phyloP scores from a whole-genome alignment of 1,284 basidiomycete genomes.

The Irpex sp. region DNA sequence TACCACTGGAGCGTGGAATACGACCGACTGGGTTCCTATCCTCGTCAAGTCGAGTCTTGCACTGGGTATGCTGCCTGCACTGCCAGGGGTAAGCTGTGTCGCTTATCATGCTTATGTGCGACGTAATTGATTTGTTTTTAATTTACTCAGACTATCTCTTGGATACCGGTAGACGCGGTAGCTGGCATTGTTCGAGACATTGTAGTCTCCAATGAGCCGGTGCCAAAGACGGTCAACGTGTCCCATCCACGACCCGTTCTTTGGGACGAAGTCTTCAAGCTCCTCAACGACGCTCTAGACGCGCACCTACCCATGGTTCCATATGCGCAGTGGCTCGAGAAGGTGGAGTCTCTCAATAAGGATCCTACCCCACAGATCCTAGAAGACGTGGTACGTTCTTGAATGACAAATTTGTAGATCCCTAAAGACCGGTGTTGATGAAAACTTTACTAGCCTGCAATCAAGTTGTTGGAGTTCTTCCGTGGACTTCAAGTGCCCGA shows the following conservation, averaged over 20 bases:
- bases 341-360: not conserved
- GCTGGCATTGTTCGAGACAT: conserved; percentile 12
- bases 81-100: conserved; percentile 17
- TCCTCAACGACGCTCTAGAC: not conserved
- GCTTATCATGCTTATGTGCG: not conserved
- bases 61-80: conserved; percentile 4
- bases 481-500: not conserved
- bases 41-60: conserved; percentile 16
- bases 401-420: not conserved
- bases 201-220: not conserved
- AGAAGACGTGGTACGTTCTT: not conserved
- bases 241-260: conserved; percentile 12
- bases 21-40: conserved; percentile 16
- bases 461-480: conserved; percentile 16
- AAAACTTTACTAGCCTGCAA: conserved; percentile 4
- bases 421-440: not conserved
- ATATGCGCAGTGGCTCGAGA: not conserved
- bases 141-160: conserved; percentile 14
- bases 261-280: conserved; percentile 4
- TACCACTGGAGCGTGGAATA: conserved; percentile 14
- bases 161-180: conserved; percentile 18
- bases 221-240: conserved; percentile 14
- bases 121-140: not conserved
- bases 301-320: not conserved
- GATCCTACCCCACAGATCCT: not conserved